A percentile compares a stretch with the other conserved stretches of the same genome.
phyloP scores from a whole-genome alignment of 1,284 basidiomycete genomes.

The Austroboletus novae-zelandiae region DNA sequence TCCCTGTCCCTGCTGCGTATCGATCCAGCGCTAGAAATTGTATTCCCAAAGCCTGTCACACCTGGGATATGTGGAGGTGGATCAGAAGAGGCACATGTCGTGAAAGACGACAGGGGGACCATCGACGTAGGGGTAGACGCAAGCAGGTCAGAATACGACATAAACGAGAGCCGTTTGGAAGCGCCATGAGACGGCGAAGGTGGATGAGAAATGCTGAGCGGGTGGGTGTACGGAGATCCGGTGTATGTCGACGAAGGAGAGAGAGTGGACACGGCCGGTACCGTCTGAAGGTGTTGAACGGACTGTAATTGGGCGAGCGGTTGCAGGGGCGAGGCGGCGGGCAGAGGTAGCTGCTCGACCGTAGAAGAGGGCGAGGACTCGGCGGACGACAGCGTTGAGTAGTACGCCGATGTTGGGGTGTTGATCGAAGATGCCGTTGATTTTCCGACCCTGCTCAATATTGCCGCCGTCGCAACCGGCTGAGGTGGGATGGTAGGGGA shows the following conservation, averaged over 20 bases:
- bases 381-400: slow-evolving; percentile 37
- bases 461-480: neutral
- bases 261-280: slow-evolving; percentile 18
- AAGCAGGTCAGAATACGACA: slow-evolving; percentile 82
- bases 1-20: slow-evolving; percentile 36
- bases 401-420: slow-evolving; percentile 52
- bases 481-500: slow-evolving; percentile 6
- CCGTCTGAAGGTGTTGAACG: slow-evolving; percentile 22
- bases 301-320: slow-evolving; percentile 13
- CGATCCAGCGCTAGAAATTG: slow-evolving; percentile 19
- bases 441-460: slow-evolving; percentile 13
- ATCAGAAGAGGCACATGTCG: slow-evolving; percentile 51
- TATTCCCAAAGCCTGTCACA: slow-evolving; percentile 45
- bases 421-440: slow-evolving; percentile 29
- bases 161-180: slow-evolving; percentile 75
- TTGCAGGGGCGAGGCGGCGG: slow-evolving; percentile 23
- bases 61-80: slow-evolving; percentile 67
- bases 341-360: slow-evolving; percentile 37
- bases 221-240: slow-evolving; percentile 22
- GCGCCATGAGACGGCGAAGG: slow-evolving; percentile 52
- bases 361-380: slow-evolving; percentile 42
- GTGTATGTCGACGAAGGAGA: slow-evolving; percentile 27
- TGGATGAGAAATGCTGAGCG: slow-evolving; percentile 41
- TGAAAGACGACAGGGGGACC: slow-evolving; percentile 69
- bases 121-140: slow-evolving; percentile 71